A percentile compares a stretch with the other conserved stretches of the same genome.
phyloP scores from a whole-genome alignment of 768 basidiomycete species.

The Pulveroboletus ravenelii region DNA sequence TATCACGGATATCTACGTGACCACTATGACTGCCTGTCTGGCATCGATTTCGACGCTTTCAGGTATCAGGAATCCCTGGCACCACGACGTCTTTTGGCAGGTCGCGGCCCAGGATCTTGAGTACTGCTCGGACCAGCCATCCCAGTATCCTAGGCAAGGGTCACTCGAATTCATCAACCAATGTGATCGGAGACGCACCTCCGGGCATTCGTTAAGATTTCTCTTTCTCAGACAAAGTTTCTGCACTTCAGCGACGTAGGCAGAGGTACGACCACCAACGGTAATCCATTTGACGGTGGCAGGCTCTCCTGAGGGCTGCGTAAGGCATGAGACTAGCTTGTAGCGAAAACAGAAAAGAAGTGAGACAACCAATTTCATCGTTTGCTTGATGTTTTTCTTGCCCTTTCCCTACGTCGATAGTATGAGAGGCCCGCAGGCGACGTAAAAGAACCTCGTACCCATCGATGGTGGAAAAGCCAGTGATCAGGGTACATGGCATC shows the following conservation, averaged over 20 bases:
- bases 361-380: slow-evolving; percentile 44
- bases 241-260: slow-evolving; percentile 64
- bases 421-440: slow-evolving; percentile 8
- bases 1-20: background rate
- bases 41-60: background rate
- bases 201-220: background rate
- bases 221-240: slow-evolving; percentile 19
- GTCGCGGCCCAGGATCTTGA: background rate
- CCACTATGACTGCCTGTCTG: background rate
- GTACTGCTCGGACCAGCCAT: background rate
- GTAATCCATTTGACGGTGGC: slow-evolving; percentile 73
- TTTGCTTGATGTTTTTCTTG: slow-evolving; percentile 44
- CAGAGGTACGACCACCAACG: slow-evolving; percentile 75
- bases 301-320: slow-evolving; percentile 60
- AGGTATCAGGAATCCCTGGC: background rate
- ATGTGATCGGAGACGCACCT: background rate
- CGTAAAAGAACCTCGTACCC: slow-evolving; percentile 38
- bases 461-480: slow-evolving; percentile 67
- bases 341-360: background rate
- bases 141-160: background rate
- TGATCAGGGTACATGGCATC: slow-evolving; percentile 58
- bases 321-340: slow-evolving; percentile 2
- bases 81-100: slow-evolving; percentile 10
- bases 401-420: slow-evolving; percentile 47
- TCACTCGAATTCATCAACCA: background rate